Conservation (phyloP, 2,329 filamentous ascomycete species). For the Curvularia sp. region DNA sequence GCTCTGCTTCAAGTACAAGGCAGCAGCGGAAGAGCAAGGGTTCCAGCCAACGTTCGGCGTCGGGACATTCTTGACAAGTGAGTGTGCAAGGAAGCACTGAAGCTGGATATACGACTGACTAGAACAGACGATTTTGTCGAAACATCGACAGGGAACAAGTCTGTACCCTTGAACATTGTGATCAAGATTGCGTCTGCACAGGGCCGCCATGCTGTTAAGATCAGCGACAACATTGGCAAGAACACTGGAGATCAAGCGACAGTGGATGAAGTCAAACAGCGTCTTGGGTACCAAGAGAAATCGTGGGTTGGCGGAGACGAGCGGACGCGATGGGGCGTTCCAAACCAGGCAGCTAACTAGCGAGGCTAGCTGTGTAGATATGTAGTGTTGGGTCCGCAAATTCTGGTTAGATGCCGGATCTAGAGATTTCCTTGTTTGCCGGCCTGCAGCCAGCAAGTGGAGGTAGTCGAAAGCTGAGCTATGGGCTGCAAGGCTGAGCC, state of each 20-base stretch:
- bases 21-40: conserved; percentile 77
- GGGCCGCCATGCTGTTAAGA: conserved; percentile 86
- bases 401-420: not conserved
- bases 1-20: conserved; percentile 87
- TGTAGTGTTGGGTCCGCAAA: conserved; percentile 2
- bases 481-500: conserved; percentile 27
- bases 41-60: conserved; percentile 92
- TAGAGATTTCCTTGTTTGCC: not conserved
- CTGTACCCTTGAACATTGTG: conserved; percentile 92
- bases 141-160: conserved; percentile 77
- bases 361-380: conserved; percentile 5
- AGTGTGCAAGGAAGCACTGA: conserved; percentile 25
- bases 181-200: conserved; percentile 91
- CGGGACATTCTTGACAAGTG: conserved; percentile 90
- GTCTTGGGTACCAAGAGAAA: conserved; percentile 85
- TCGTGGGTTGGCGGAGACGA: conserved; percentile 86
- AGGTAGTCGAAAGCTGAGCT: conserved; percentile 30
- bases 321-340: conserved; percentile 76
- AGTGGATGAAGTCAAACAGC: conserved; percentile 82
- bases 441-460: conserved; percentile 18
- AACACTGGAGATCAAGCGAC: conserved; percentile 87
- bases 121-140: conserved; percentile 78
- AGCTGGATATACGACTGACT: conserved; percentile 20
- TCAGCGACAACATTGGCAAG: conserved; percentile 87
- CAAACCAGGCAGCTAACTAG: conserved; percentile 29